Evolutionary conservation across 768 basidiomycete genomes (phyloP), one percentile per base, ranked within the genome.

Genomic region (Lactarius tabidus): DNA sequence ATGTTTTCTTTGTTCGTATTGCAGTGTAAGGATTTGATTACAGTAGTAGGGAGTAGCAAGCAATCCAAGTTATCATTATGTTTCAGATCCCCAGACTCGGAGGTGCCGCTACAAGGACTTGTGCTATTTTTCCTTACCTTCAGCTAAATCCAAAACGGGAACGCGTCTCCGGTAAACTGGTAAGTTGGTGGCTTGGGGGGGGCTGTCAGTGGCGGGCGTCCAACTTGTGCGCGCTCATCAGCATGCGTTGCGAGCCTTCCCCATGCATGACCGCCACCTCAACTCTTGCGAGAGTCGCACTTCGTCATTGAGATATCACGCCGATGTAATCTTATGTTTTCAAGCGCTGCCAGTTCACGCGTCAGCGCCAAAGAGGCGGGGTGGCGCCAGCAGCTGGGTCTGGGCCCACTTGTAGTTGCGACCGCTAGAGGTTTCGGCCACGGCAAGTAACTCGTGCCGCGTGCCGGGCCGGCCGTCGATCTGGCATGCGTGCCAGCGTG

Each of bases 21-120:
- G 61, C 60, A 62, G 53, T 59, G 65, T 66, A 62, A 54, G 60
- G 60, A 43, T 52, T 62, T 52, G 52, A 62, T 62, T 36, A 33
- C 33, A 33, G 33, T 33, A 57, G 65, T 66, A 48, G 57, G 57
- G 62, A 59, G 60, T 66, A 62, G n/a, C n/a, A n/a, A n/a, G 60
- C 57, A 66, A 62, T 66, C 39, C 60, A 66, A 62, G 51, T 38
- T 66, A 66, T 66, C 60, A 66, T 66, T 66, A 66, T 66, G 65
- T 62, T 64, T 66, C 48, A 61, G 41, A 66, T 9, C n/a, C 14
- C 41, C 60, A 52, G 39, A 53, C 14, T 52, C 60, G 41, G 39
- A 53, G 41, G 28, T n/a, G 23, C 23, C 0, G 18, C 35, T n/a
- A 51, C 35, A 48, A 58, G 53, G 31, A 54, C 31, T 54, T 33